Evolutionary conservation across 2,329 filamentous ascomycete genomes (phyloP), one percentile per base, ranked within the genome.

Genomic region (Myriosclerotinia curreyana): DNA sequence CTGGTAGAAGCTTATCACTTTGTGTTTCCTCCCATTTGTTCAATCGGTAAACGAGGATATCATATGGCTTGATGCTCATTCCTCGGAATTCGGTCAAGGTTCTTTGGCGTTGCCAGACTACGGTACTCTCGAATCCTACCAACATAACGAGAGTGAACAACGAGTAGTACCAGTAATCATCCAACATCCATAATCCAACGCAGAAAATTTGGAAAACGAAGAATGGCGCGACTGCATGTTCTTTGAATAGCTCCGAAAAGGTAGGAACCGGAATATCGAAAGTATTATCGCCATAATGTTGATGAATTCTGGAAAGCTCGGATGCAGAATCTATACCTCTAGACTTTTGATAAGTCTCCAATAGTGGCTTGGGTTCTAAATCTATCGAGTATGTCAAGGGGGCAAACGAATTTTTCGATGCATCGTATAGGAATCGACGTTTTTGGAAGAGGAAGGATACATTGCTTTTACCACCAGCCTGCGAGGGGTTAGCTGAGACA

Each of bases 91-190:
- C 95, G 74, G 85, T 96, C 69, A 99, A 79, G 2, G 96, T 99
- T 70, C 94, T 86, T 83, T 99, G 95, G 66, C 95, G 88, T 80
- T 99, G 95, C 96, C 95, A 99, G 20, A 99, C 96, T 46, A 99
- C 96, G 2, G 95, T 99, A 76, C 93, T 97, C 80, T 99, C 95
- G 72, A 99, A 99, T 65, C 86, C 88, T 70, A 99, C 92, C 64
- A 99, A 86, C 96, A 99, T 99, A 80, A 98, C 93, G 28, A 99
- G 87, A 0, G 96, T 99, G 78, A 99, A 99, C 25, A 99, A 85
- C 67, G 95, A 98, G 80, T 99, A 99, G 81, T 99, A 99, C 95
- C 96, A 99, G 79, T 98, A 99, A 79, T 99, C 96, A 75, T 99
- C 95, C 75, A 99, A 81, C 87, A 98, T 91, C 95, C 95, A 99